These are phyloP conservation scores for Termitomyces sp. DNA, from an alignment of 768 basidiomycete species.

Conservation along the genomic window DNA sequence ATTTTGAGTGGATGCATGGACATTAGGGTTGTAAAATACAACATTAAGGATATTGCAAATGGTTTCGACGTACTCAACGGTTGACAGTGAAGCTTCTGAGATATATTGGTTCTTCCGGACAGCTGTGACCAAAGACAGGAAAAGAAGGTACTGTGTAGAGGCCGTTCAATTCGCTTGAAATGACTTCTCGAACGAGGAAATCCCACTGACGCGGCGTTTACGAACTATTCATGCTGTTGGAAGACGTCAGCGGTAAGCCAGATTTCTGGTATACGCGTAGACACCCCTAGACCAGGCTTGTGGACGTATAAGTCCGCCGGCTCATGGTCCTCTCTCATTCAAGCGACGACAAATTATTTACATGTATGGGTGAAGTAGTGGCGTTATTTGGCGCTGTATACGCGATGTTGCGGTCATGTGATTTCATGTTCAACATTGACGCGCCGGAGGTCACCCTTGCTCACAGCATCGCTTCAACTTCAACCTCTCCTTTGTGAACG, in stretches of 20 bases:
- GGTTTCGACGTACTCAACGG: slow-evolving; percentile 8
- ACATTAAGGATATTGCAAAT: slow-evolving; percentile 8
- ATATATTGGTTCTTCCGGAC: slow-evolving; percentile 2
- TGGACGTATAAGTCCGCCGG: not conserved
- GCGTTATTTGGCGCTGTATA: slow-evolving; percentile 14
- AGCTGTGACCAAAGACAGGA: not conserved
- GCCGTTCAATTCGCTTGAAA: not conserved
- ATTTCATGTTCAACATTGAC: not conserved
- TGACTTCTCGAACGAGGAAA: not conserved
- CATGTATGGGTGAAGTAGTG: not conserved
- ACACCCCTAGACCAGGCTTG: not conserved
- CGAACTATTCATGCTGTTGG: not conserved
- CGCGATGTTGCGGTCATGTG: slow-evolving; percentile 14
- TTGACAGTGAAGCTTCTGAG: not conserved
- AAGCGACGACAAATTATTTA: no score
- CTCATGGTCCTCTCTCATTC: no score
- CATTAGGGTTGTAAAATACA: not conserved
- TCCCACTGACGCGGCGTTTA: not conserved
- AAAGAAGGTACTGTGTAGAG: not conserved
- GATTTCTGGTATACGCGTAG: not conserved
- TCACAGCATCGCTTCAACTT: not conserved
- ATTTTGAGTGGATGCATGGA: not conserved
- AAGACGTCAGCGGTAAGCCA: not conserved
- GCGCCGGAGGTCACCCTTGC: not conserved
- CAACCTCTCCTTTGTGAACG: not conserved